Conservation (phyloP, 768 basidiomycete genomes). For the Roridomyces roridus region DNA sequence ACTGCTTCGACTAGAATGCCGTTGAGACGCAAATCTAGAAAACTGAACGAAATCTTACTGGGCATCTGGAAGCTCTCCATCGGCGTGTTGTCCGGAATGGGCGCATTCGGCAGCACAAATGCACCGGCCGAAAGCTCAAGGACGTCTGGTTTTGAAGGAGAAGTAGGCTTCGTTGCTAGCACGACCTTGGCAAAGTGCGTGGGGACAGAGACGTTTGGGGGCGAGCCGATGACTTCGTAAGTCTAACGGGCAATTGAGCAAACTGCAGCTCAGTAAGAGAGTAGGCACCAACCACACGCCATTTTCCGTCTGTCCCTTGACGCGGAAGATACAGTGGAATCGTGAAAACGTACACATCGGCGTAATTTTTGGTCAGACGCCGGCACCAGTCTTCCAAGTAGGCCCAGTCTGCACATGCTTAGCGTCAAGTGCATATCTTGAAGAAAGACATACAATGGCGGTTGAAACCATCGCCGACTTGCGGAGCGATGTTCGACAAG, state of each 20-base stretch:
- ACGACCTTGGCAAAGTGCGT: constrained; percentile 99
- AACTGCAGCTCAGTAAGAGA: not conserved
- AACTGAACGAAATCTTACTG: constrained; percentile 49
- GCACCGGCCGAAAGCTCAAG: constrained; percentile 88
- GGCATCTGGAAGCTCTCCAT: constrained; percentile 84
- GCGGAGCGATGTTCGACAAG: constrained; percentile 95
- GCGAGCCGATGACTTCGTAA: constrained; percentile 93
- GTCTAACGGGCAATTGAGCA: constrained; percentile 52
- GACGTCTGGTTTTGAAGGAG: constrained; percentile 71
- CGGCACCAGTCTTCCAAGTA: constrained; percentile 97
- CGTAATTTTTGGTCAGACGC: constrained; percentile 81
- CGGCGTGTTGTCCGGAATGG: constrained; percentile 84
- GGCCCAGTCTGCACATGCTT: constrained; percentile 79
- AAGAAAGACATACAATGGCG: constrained; percentile 76
- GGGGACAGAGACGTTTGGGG: constrained; percentile 90
- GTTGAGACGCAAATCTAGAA: not conserved
- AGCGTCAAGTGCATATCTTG: not conserved
- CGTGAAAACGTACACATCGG: constrained; percentile 98
- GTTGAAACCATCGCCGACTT: constrained; percentile 98
- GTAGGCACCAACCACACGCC: constrained; percentile 81
- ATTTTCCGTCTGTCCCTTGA: constrained; percentile 88
- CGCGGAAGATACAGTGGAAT: constrained; percentile 95
- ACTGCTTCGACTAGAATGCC: constrained; percentile 79
- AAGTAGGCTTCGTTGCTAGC: constrained; percentile 75
- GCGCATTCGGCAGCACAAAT: constrained; percentile 95